These are phyloP conservation scores for Vicia faba DNA, from an alignment of 306 rosid species.

Conservation along the genomic window DNA sequence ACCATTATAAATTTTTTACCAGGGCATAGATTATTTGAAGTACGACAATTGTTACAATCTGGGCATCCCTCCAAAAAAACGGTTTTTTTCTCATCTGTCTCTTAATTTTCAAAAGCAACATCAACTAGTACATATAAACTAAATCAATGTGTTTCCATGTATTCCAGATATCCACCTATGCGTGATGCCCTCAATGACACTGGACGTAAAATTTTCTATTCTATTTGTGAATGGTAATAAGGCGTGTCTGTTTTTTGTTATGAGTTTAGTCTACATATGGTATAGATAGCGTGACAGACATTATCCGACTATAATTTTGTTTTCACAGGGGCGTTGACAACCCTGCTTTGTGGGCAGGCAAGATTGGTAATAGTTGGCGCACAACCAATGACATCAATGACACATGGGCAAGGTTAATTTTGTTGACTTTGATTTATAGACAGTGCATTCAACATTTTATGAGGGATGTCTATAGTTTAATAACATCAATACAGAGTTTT, in stretches of 20 bases:
- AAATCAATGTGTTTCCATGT: slow-evolving; percentile 40
- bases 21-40: slow-evolving; percentile 93
- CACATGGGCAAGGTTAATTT: slow-evolving; percentile 86
- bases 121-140: slow-evolving; percentile 29
- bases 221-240: slow-evolving; percentile 85
- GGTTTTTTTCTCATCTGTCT: slow-evolving; percentile 56
- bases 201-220: slow-evolving; percentile 73
- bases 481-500: slow-evolving; percentile 12
- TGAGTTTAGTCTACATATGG: slow-evolving; percentile 16
- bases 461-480: slow-evolving; percentile 22
- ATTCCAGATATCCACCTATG: slow-evolving; percentile 93
- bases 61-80: slow-evolving; percentile 72
- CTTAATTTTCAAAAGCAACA: slow-evolving; percentile 25
- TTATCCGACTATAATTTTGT: slow-evolving; percentile 20
- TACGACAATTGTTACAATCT: slow-evolving; percentile 93
- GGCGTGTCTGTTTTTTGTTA: slow-evolving; percentile 31
- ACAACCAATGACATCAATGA: slow-evolving; percentile 91
- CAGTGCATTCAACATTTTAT: slow-evolving; percentile 23
- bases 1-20: slow-evolving; percentile 33
- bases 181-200: slow-evolving; percentile 81
- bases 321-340: slow-evolving; percentile 81
- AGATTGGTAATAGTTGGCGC: slow-evolving; percentile 97
- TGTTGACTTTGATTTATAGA: slow-evolving; percentile 32
- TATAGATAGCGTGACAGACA: slow-evolving; percentile 11
- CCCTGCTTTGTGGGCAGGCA: slow-evolving; percentile 96